phyloP scores from a whole-genome alignment of 129 eudicot species.

The Flaveria linearis region DNA sequence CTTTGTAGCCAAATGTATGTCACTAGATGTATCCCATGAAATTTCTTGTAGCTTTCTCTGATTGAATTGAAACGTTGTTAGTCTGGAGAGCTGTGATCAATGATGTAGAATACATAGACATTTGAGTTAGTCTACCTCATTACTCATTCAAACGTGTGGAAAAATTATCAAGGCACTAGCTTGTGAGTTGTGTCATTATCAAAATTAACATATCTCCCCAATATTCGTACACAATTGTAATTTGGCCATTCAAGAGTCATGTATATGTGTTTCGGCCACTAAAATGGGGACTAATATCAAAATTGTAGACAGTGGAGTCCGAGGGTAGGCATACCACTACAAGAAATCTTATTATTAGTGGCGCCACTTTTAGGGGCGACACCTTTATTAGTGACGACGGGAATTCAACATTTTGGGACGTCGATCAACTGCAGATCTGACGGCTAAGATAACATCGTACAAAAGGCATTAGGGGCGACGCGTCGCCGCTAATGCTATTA shows the following conservation, averaged over 20 bases:
- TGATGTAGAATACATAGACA: constrained; percentile 15
- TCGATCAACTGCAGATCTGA: no score
- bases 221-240: constrained; percentile 17
- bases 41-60: constrained; percentile 15
- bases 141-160: constrained; percentile 23
- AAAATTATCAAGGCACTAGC: neutral
- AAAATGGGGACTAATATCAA: neutral
- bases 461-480: no score
- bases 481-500: no score
- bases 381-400: no score
- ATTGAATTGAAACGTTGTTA: constrained; percentile 1
- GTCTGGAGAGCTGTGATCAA: constrained; percentile 13
- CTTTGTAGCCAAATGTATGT: constrained; percentile 25
- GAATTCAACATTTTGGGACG: no score
- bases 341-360: no score
- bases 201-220: constrained; percentile 9
- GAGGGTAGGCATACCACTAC: no score
- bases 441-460: no score
- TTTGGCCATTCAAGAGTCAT: neutral
- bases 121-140: neutral
- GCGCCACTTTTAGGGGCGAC: no score
- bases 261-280: neutral
- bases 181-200: constrained; percentile 19
- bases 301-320: neutral
- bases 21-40: constrained; percentile 14